Base-by-base conservation (phyloP, 2,329 filamentous ascomycete species). In the Samsoniella hepiali region DNA sequence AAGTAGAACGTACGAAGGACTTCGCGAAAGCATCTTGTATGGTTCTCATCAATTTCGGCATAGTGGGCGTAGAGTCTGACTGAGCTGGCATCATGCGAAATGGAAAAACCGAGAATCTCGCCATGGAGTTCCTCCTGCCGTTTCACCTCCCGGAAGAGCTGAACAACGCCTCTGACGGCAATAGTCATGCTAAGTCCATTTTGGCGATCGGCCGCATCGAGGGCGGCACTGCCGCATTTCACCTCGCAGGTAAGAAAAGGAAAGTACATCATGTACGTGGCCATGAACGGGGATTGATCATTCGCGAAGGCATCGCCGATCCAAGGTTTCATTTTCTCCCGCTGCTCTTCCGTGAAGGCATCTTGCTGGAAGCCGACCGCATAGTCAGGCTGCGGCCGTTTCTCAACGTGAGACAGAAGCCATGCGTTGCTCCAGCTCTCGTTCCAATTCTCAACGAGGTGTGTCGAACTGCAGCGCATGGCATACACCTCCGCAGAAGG, bases 171-270 rank as follows among this genome's bases (percentile, higher is more conserved):
- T 63, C 74, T 72, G 42, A 74, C 72, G 1, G 77, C 75, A 27
- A 76, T 53, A 32, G 57, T 59, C 57, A 50, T 50, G 22, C 57
- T 59, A 13, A 36, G 57, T 57, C 71, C 70, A 68, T 77, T 76
- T 66, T 76, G 70, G 49, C 73, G 69, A 58, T 76, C 73, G 10
- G 74, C 72, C 22, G 73, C 63, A 63, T 76, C 69, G 11, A 77
- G 76, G 2, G 68, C 71, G 8, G 67, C 69, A 29, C 70, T 68
- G 51, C 76, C 73, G 64, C 74, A 79, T 67, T 81, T 81, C 3
- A 80, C 78, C 65, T 82, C 76, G 68, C 74, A 79, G 3, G 76
- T 75, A 0, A 82, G 69, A 65, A 82, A 82, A 10, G 77, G 78
- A 64, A 82, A 80, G 69, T 77, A 79, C 71, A 81, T 79, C 10